Base-by-base conservation (phyloP, 306 rosid genomes). In the Lathyrus sativus region DNA sequence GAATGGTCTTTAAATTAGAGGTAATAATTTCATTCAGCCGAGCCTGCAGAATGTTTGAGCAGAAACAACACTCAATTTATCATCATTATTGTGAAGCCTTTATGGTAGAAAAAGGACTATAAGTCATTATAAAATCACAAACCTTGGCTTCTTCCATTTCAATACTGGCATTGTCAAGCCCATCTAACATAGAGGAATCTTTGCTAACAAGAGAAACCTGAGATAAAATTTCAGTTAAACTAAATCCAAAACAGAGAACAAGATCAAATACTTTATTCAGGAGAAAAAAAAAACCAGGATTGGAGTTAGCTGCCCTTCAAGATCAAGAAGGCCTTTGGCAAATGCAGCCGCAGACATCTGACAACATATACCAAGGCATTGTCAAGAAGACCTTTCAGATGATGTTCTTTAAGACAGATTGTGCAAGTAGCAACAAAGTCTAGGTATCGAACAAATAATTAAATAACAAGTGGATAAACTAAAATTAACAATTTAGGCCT, bases 311-410 rank as follows among this genome's bases (percentile, higher is more conserved):
- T 88, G 96, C 56, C 98, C 98, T 81, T 92, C 98, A 12, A 92
- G 88, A 76, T 92, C 98, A 76, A 92, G 98, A 59, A 92, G 96
- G 71, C 98, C 98, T 80, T 92, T 92, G 66, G 98, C 98, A 79
- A 92, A 92, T 68, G 98, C 98, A 42, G 98, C 98, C 43, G 98
- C 98, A 77, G 98, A 92, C 98, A 89, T 92, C 98, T 92, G 86
- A 73, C 70, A 76, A 74, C 70, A 72, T 70, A 76, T 70, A 33
- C 58, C 55, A 38, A 38, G 45, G 35, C 33, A 53, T 22, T 53
- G 33, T 53, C 59, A 53, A 10, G 59, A 22, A 53, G 33, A 53
- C 14, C 35, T 53, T 11, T 51, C 26, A 31, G 41, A 75, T 64
- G 65, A 68, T 45, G 58, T 68, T 48, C 75, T 74, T 70, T 62